phyloP scores from a whole-genome alignment of 164 flowering plant species.

The Piper betle region DNA sequence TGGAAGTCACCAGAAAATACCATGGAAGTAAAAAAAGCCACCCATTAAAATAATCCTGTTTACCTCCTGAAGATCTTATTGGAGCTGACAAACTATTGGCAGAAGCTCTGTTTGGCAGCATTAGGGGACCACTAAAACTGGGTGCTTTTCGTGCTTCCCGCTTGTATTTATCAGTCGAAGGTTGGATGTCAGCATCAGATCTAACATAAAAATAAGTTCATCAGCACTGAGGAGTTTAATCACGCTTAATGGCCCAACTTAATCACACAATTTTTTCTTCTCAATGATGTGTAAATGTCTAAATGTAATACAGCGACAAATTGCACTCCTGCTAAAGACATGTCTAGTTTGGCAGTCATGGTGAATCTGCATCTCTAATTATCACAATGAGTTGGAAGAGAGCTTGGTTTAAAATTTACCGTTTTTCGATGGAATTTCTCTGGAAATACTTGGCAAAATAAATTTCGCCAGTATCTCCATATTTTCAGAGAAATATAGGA shows the following conservation, averaged over 20 bases:
- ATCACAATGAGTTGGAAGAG: no score
- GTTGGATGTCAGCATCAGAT: conserved; percentile 46
- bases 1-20: not conserved
- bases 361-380: no score
- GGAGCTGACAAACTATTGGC: conserved; percentile 98
- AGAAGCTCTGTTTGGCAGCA: conserved; percentile 93
- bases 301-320: no score
- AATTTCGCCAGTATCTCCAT: no score
- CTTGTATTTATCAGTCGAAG: conserved; percentile 31
- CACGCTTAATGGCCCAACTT: not conserved
- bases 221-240: not conserved
- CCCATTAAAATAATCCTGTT: not conserved
- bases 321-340: no score
- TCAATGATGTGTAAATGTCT: no score
- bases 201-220: conserved; percentile 19
- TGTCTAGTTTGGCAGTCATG: no score
- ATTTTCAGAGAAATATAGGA: no score
- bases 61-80: conserved; percentile 89
- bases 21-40: not conserved
- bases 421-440: no score
- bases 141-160: conserved; percentile 47
- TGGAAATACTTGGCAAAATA: no score
- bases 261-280: not conserved
- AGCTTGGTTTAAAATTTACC: no score
- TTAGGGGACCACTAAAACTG: conserved; percentile 88